phyloP scores from a whole-genome alignment of 1,284 basidiomycete species.

The Ceratobasidium theobromae region DNA sequence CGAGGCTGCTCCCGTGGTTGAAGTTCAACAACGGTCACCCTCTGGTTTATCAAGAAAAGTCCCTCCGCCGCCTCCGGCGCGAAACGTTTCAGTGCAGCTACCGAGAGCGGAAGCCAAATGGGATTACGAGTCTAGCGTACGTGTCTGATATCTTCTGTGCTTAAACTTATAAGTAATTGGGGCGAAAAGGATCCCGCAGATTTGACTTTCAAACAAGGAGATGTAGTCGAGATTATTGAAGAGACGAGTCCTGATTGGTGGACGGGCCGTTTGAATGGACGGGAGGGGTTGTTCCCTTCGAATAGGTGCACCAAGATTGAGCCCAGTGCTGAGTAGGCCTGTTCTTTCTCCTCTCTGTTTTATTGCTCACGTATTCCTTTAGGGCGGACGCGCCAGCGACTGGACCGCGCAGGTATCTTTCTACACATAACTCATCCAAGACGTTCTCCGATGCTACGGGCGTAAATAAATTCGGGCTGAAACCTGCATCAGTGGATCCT shows the following conservation, averaged over 20 bases:
- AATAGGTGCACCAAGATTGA: constrained; percentile 56
- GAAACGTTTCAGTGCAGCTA: not conserved
- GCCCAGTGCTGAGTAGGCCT: constrained; percentile 34
- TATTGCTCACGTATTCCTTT: not conserved
- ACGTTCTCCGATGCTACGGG: not conserved
- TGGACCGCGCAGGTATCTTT: not conserved
- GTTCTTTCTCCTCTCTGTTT: not conserved
- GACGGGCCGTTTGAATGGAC: constrained; percentile 56
- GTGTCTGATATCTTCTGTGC: not conserved
- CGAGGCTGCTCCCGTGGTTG: not conserved
- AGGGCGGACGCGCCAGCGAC: not conserved
- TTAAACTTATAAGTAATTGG: not conserved
- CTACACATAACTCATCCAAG: not conserved
- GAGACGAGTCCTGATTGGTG: constrained; percentile 66
- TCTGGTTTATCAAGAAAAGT: not conserved
- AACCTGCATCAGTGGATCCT: constrained; percentile 34
- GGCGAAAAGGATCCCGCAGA: constrained; percentile 50
- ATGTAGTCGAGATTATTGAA: constrained; percentile 59
- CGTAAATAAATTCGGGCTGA: constrained; percentile 2
- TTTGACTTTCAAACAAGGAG: constrained; percentile 57
- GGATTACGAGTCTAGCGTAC: not conserved
- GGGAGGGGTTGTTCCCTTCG: constrained; percentile 63
- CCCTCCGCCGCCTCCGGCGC: not conserved
- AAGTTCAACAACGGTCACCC: too few relatives aligned
- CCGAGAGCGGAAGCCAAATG: not conserved